Conservation (phyloP, 2,329 filamentous ascomycete genomes). For the Verticillium tricorpus region DNA sequence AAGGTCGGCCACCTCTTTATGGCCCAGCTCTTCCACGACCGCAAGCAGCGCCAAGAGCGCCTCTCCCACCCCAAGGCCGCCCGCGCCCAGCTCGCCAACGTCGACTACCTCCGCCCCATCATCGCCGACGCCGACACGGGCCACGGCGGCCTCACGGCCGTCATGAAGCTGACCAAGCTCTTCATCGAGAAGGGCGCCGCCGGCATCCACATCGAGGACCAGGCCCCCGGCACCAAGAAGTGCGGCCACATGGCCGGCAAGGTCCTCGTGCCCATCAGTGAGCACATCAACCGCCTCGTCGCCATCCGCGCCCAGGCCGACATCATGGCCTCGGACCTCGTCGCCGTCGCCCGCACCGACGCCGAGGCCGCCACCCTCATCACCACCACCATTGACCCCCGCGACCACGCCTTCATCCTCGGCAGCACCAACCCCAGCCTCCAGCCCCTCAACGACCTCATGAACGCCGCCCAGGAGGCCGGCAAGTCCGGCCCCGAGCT, state of each 20-base stretch:
- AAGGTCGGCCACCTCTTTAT: constrained; percentile 98
- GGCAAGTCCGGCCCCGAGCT: constrained; percentile 79
- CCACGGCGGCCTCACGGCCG: constrained; percentile 93
- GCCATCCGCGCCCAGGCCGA: constrained; percentile 96
- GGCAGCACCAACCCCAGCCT: constrained; percentile 83
- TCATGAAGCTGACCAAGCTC: constrained; percentile 99
- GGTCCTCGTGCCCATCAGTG: constrained; percentile 91
- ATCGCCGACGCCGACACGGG: constrained; percentile 96
- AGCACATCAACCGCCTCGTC: constrained; percentile 97
- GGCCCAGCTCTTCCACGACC: constrained; percentile 98
- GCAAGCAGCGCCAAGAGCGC: constrained; percentile 96
- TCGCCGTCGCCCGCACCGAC: constrained; percentile 91
- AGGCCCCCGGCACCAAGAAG: constrained; percentile 98
- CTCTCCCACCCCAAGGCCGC: constrained; percentile 69
- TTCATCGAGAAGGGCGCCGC: constrained; percentile 96
- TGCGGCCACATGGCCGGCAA: constrained; percentile 99
- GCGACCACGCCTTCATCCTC: constrained; percentile 91
- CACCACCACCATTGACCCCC: constrained; percentile 90
- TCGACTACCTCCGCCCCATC: constrained; percentile 94
- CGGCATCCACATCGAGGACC: constrained; percentile 98
- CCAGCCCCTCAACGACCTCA: constrained; percentile 82
- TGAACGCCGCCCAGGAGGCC: constrained; percentile 76
- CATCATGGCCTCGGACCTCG: constrained; percentile 91
- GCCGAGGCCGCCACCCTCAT: constrained; percentile 97
- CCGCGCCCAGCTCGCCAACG: constrained; percentile 68